These are phyloP conservation scores for Phytophthora colocasiae DNA, from an alignment of 352 stramenopile genomes.

Conservation along the genomic window DNA sequence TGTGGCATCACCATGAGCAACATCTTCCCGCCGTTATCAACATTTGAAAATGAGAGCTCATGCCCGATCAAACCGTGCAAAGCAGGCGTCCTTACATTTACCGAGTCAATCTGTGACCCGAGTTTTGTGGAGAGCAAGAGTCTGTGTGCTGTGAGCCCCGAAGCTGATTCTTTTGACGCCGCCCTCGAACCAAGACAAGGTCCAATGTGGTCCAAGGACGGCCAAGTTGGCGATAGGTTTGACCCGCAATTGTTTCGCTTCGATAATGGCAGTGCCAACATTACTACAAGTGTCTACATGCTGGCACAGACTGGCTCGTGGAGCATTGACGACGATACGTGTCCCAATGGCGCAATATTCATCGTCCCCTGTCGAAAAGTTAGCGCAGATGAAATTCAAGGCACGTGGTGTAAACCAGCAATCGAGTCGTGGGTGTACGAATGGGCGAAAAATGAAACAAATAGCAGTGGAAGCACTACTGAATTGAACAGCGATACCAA, in stretches of 20 bases:
- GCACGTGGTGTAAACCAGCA: too few species aligned
- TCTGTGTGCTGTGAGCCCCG: slow-evolving; percentile 24
- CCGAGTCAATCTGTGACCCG: too few species aligned
- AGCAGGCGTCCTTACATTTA: too few species aligned
- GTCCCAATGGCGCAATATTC: not conserved
- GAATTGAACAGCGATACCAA: too few species aligned
- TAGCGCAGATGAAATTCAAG: too few species aligned
- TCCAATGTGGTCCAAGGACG: slow-evolving; percentile 1
- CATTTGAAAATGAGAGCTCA: slow-evolving; percentile 5
- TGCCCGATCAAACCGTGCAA: slow-evolving; percentile 24
- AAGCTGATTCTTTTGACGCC: not conserved
- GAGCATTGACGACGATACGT: slow-evolving; percentile 7
- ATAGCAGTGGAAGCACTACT: too few species aligned
- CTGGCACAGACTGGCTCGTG: slow-evolving; percentile 19
- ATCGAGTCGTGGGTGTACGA: too few species aligned
- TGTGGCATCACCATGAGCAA: too few species aligned
- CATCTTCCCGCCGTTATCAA: too few species aligned
- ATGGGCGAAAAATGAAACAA: too few species aligned
- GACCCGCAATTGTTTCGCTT: slow-evolving; percentile 29
- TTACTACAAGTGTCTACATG: slow-evolving; percentile 19
- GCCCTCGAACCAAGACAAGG: not conserved
- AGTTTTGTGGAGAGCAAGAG: slow-evolving; percentile 11
- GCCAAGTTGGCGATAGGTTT: slow-evolving; percentile 28
- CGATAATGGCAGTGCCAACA: slow-evolving; percentile 2
- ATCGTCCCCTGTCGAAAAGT: not conserved